Evolutionary conservation across 2,329 filamentous ascomycete species (phyloP), one percentile per base, ranked within the genome.

Genomic region (Trematosphaeria pertusa): DNA sequence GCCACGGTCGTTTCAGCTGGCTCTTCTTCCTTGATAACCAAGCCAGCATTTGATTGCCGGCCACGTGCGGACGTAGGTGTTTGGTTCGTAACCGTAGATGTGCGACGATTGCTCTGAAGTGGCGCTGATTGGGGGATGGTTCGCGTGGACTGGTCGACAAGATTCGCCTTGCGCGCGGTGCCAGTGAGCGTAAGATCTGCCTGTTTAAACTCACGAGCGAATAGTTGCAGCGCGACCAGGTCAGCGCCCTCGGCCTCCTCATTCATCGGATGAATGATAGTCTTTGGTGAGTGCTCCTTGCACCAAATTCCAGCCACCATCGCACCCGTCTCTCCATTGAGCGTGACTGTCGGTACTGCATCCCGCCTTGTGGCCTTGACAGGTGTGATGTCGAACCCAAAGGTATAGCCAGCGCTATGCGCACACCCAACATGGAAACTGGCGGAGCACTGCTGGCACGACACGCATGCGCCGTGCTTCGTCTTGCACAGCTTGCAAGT

Each of bases 231-330:
- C 8, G 89, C 91, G 59, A 87, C 95, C 42, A 85, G 73, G n/a
- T 85, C 85, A n/a, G 79, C 78, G 15, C 87, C 85, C 44, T 87
- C 85, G 9, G 88, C 85, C 17, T 83, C 69, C 56, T 97, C 91
- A 52, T 89, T 82, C 78, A 97, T 90, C 9, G 80, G 82, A 72
- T 97, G 89, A 6, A 95, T 78, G 30, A 83, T 80, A 1, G 83
- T 84, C 71, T 91, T 91, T 6, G 67, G 67, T 3, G 84, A 81
- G 69, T 99, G 94, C 42, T 94, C 88, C 67, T 92, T 91, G 77
- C 94, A 99, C 88, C 91, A 97, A 6, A 97, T 81, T 5, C 83
- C 86, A 1, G 94, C 88, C n/a, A 85, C 85, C 80, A 95, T 88
- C n/a, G 81, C 82, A 11, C 94, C 94, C 22, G 81, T 87, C 65